phyloP scores from a whole-genome alignment of 1,139 yeast species.

The Blastobotrys proliferans region DNA sequence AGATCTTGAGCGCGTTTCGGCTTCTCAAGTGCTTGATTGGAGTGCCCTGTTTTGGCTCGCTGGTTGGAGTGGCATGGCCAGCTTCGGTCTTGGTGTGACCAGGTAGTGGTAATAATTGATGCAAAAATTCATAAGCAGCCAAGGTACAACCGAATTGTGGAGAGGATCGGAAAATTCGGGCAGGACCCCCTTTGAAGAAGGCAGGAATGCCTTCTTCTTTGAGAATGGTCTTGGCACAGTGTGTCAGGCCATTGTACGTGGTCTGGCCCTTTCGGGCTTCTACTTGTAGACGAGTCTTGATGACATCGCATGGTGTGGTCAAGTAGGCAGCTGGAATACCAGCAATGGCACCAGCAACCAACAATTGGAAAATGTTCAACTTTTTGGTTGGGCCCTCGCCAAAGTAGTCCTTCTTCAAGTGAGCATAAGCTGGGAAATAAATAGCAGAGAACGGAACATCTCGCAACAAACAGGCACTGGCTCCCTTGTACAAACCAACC shows the following conservation, averaged over 20 bases:
- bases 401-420: constrained; percentile 76
- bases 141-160: constrained; percentile 98
- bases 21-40: constrained; percentile 40
- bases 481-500: constrained; percentile 87
- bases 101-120: constrained; percentile 52
- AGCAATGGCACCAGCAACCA: constrained; percentile 88
- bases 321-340: constrained; percentile 98
- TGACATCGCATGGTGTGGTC: constrained; percentile 95
- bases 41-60: constrained; percentile 29
- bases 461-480: constrained; percentile 83
- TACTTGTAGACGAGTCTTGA: constrained; percentile 90
- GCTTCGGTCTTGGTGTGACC: constrained; percentile 40
- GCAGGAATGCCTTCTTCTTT: constrained; percentile 78
- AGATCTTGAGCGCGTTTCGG: constrained; percentile 42
- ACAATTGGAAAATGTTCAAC: constrained; percentile 76
- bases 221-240: constrained; percentile 70
- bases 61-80: constrained; percentile 40
- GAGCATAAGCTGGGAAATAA: constrained; percentile 96
- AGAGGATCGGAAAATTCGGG: constrained; percentile 89
- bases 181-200: constrained; percentile 94
- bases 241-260: constrained; percentile 67
- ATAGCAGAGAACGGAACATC: constrained; percentile 97
- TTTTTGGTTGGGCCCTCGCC: constrained; percentile 71
- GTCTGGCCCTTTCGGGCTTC: constrained; percentile 77
- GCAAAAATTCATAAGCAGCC: constrained; percentile 90